phyloP scores from a whole-genome alignment of 139 green algal genomes.

The Astrephomene gubernaculifera region DNA sequence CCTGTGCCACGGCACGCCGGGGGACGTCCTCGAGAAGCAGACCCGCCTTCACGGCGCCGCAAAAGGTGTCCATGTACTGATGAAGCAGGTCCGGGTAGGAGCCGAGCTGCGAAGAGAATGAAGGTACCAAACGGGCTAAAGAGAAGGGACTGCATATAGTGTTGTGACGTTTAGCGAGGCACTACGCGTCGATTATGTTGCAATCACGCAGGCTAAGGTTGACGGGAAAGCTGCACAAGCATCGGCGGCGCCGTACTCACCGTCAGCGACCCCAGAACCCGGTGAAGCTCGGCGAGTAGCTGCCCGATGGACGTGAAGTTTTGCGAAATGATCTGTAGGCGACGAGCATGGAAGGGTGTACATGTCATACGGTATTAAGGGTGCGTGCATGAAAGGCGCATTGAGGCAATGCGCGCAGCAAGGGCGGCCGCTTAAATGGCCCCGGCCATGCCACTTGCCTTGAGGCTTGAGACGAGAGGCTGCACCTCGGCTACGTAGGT shows the following conservation, averaged over 20 bases:
- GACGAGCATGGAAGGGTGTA: too few species aligned
- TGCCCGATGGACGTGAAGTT: conserved; percentile 17
- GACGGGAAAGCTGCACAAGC: too few species aligned
- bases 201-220: too few species aligned
- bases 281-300: conserved; percentile 33
- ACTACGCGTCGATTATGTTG: too few species aligned
- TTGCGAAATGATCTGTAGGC: conserved; percentile 28
- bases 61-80: conserved; percentile 35
- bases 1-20: conserved; percentile 13
- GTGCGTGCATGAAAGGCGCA: too few species aligned
- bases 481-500: not conserved
- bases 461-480: conserved; percentile 24
- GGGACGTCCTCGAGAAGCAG: conserved; percentile 32
- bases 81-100: conserved; percentile 41
- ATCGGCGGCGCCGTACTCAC: too few species aligned
- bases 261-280: conserved; percentile 27
- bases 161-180: too few species aligned
- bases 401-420: too few species aligned
- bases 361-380: too few species aligned
- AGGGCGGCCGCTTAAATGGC: too few species aligned
- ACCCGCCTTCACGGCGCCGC: not conserved
- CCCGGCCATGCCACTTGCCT: too few species aligned
- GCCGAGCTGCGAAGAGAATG: not conserved
- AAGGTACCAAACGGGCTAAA: too few species aligned
- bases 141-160: not conserved